Conservation (phyloP, 306 rosid genomes). For the Acmispon strigosus region DNA sequence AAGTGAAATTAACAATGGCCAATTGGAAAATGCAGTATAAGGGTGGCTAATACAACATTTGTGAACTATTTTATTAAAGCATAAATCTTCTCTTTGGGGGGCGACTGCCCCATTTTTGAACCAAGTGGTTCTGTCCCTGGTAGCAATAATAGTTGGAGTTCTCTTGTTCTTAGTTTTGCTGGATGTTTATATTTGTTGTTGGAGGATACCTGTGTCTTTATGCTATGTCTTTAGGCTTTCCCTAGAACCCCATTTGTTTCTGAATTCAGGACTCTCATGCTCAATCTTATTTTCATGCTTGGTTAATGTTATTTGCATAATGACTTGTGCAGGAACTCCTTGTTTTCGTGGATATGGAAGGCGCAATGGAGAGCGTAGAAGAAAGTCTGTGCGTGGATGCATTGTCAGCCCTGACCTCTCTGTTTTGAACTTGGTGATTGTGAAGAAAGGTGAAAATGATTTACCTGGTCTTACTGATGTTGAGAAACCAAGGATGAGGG, state of each 20-base stretch:
- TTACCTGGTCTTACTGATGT: conserved; percentile 29
- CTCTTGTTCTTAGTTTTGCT: no score
- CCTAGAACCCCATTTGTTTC: neutral
- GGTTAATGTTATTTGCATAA: neutral
- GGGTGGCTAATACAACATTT: no score
- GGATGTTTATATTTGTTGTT: neutral
- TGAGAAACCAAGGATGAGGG: conserved; percentile 41
- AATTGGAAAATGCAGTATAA: no score
- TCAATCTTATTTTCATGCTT: neutral
- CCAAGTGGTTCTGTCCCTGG: no score
- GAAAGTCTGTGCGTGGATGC: conserved; percentile 38
- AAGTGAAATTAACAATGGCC: no score
- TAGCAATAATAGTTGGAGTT: no score
- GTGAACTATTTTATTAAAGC: no score
- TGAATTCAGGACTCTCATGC: neutral
- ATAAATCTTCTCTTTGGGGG: no score
- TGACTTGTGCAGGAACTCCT: conserved; percentile 25
- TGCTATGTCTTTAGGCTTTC: neutral
- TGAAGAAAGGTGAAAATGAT: conserved; percentile 33
- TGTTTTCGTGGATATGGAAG: conserved; percentile 38
- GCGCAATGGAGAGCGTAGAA: conserved; percentile 37
- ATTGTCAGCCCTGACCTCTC: conserved; percentile 38
- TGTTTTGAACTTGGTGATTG: conserved; percentile 35
- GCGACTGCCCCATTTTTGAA: no score
- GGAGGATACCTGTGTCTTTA: neutral